A percentile compares a stretch with the other conserved stretches of the same genome.
Conservation (phyloP, 2,329 filamentous ascomycete species). For the Aspergillus bombycis region DNA sequence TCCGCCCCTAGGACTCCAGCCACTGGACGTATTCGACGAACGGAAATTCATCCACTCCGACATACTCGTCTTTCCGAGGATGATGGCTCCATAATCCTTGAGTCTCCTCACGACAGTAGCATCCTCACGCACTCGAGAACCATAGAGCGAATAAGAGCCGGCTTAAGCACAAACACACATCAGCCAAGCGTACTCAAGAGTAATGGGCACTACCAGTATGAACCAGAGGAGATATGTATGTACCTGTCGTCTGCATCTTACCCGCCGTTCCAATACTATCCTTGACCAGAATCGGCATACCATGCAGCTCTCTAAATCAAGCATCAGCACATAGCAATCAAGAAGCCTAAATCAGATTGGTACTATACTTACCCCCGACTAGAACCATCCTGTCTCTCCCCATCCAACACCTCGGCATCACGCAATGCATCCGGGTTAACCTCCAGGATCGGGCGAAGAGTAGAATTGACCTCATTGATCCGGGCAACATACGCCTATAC, state of each 20-base stretch:
- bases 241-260: constrained; percentile 62
- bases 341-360: background rate
- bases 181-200: background rate
- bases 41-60: constrained; percentile 68
- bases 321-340: background rate
- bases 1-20: constrained; percentile 68
- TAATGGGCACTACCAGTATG: background rate
- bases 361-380: constrained; percentile 44
- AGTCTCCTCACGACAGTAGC: constrained; percentile 63
- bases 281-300: constrained; percentile 68
- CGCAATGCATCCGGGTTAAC: constrained; percentile 58
- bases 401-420: constrained; percentile 54
- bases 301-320: constrained; percentile 59
- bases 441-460: constrained; percentile 57
- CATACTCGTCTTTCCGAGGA: constrained; percentile 68
- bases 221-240: background rate
- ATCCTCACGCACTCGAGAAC: constrained; percentile 60
- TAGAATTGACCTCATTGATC: constrained; percentile 57
- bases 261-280: constrained; percentile 68
- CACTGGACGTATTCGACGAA: constrained; percentile 57
- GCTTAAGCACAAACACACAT: constrained; percentile 35
- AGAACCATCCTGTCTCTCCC: constrained; percentile 51
- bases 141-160: constrained; percentile 66
- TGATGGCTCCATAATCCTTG: constrained; percentile 62
- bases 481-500: constrained; percentile 54